phyloP scores from a whole-genome alignment of 2,329 filamentous ascomycete genomes.

The Sporothrix brunneoviolacea region DNA sequence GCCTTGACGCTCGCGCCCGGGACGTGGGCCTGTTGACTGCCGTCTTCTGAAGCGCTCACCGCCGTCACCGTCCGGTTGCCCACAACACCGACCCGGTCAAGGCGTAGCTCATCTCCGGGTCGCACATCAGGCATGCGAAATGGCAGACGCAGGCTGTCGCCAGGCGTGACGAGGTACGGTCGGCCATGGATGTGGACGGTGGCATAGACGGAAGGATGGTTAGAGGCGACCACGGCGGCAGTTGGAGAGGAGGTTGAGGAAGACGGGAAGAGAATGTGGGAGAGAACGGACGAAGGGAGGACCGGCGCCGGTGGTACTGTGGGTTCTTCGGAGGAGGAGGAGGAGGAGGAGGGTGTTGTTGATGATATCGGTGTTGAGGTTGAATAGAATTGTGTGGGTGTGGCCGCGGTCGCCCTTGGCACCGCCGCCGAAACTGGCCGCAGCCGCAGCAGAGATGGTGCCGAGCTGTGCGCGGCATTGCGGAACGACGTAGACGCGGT shows the following conservation, averaged over 20 bases:
- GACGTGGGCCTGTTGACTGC: slow-evolving; percentile 2
- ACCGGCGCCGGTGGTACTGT: background rate
- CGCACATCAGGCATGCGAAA: slow-evolving; percentile 70
- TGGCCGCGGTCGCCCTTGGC: too few species aligned
- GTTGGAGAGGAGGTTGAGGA: background rate
- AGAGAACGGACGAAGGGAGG: slow-evolving; percentile 2
- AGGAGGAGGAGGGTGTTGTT: background rate
- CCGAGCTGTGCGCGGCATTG: background rate
- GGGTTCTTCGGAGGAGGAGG: background rate
- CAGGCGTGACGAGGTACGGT: slow-evolving; percentile 71
- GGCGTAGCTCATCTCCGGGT: slow-evolving; percentile 77
- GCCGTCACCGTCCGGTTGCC: slow-evolving; percentile 54
- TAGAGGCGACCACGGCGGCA: background rate
- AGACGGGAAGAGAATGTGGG: slow-evolving; percentile 6
- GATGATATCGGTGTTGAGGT: background rate
- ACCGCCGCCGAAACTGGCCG: background rate
- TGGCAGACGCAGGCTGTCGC: slow-evolving; percentile 69
- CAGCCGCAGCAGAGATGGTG: background rate
- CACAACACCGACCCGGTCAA: slow-evolving; percentile 76
- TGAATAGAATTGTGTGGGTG: slow-evolving; percentile 1
- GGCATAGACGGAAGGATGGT: slow-evolving; percentile 47
- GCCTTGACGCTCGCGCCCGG: slow-evolving; percentile 35
- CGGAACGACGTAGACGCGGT: too few species aligned
- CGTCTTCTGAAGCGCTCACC: background rate
- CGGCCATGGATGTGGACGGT: slow-evolving; percentile 72